These are phyloP conservation scores for Gonium pectorale DNA, from an alignment of 139 green algal genomes.

Conservation along the genomic window DNA sequence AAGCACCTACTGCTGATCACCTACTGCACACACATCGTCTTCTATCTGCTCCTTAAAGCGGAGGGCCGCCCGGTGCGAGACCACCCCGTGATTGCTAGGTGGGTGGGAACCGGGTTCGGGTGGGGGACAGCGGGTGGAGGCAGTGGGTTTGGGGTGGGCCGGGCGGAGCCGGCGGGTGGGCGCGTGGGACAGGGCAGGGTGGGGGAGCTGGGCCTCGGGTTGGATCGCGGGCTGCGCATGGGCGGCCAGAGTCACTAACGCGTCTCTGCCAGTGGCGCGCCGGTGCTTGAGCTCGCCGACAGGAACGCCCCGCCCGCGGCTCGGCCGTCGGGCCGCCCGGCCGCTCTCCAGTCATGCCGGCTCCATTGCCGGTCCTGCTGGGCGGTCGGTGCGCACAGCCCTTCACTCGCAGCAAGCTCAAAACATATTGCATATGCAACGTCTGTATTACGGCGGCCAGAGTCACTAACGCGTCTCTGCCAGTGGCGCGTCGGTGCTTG, in stretches of 20 bases:
- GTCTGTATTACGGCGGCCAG: no score
- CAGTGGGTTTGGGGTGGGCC: neutral
- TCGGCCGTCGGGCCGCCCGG: neutral
- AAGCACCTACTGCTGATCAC: conserved; percentile 96
- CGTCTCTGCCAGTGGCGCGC: conserved; percentile 6
- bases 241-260: conserved; percentile 40
- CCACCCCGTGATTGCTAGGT: conserved; percentile 91
- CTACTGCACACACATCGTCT: conserved; percentile 93
- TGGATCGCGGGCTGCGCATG: no score
- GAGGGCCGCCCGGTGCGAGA: conserved; percentile 90
- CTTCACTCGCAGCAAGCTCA: neutral
- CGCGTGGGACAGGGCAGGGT: neutral
- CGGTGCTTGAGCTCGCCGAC: conserved; percentile 27
- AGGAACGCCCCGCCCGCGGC: no score
- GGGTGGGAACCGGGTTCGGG: neutral
- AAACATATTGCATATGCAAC: neutral
- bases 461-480: conserved; percentile 39
- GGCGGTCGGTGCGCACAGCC: neutral
- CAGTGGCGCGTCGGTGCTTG: conserved; percentile 42
- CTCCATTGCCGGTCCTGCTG: neutral
- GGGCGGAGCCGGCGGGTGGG: neutral
- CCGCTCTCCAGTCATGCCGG: neutral
- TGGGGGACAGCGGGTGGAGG: neutral
- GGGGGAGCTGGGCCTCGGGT: no score
- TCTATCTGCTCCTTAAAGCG: conserved; percentile 97